These are phyloP conservation scores for Marasmius sp. DNA, from an alignment of 1,284 basidiomycete species.

Conservation along the genomic window DNA sequence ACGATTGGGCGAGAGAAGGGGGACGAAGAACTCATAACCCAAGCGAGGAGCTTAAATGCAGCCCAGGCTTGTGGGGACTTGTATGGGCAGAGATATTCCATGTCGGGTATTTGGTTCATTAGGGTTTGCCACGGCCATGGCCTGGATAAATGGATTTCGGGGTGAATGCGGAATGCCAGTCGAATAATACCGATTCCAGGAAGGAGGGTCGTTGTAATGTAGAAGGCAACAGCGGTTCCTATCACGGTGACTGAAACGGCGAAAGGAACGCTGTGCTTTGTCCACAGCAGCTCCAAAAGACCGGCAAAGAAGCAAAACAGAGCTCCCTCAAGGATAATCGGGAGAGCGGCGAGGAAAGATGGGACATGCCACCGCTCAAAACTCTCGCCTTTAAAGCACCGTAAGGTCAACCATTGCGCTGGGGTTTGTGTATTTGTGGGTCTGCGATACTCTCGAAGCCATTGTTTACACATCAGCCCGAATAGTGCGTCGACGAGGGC, in stretches of 20 bases:
- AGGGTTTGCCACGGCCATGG: no score
- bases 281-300: conserved; percentile 3
- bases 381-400: conserved; percentile 4
- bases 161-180: neutral
- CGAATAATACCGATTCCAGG: neutral
- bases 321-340: conserved; percentile 5
- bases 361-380: conserved; percentile 3
- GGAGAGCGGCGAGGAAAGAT: neutral
- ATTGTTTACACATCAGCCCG: no score
- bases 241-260: neutral
- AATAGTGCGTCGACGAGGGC: no score
- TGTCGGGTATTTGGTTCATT: neutral
- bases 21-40: neutral
- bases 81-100: neutral
- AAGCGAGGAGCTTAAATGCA: neutral
- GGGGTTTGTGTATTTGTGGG: neutral
- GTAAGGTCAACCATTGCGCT: neutral
- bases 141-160: no score
- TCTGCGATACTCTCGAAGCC: conserved; percentile 5
- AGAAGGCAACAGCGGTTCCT: neutral
- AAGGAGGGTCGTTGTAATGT: neutral
- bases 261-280: neutral
- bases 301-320: conserved; percentile 5
- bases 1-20: neutral
- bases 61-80: conserved; percentile 1